Conservation (phyloP, 2,329 filamentous ascomycete genomes). For the Volutella citrinella region DNA sequence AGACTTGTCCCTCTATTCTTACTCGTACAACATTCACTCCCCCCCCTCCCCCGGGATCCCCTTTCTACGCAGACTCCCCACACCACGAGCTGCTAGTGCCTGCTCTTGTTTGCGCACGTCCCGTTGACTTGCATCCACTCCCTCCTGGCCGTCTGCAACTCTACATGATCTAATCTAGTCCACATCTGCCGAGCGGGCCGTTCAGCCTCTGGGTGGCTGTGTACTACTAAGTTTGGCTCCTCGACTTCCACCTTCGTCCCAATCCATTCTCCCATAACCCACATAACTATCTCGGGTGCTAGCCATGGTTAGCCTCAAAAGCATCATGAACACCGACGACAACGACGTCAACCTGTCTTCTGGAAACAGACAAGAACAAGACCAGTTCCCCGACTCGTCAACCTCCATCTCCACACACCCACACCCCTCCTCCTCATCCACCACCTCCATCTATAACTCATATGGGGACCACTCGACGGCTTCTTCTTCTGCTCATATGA, state of each 20-base stretch:
- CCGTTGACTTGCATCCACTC: too few species aligned
- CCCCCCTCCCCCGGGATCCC: conserved; percentile 18
- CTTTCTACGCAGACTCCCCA: conserved; percentile 24
- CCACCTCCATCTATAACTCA: conserved; percentile 39
- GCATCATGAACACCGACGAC: conserved; percentile 56
- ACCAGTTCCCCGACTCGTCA: conserved; percentile 38
- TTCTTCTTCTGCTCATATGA: conserved; percentile 30
- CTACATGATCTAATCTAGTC: conserved; percentile 30
- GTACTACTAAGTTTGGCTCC: conserved; percentile 43
- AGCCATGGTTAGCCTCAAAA: conserved; percentile 53
- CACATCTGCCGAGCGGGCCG: conserved; percentile 20
- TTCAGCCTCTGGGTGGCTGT: conserved; percentile 44
- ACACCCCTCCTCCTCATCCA: conserved; percentile 31
- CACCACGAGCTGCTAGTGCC: too few species aligned
- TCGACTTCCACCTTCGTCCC: conserved; percentile 28
- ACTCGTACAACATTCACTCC: conserved; percentile 8
- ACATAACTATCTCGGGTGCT: conserved; percentile 40
- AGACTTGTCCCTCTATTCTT: conserved; percentile 6
- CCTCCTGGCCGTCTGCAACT: conserved; percentile 31
- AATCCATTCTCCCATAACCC: conserved; percentile 26
- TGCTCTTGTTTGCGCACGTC: too few species aligned
- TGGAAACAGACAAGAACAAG: conserved; percentile 50
- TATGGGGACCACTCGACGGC: conserved; percentile 29
- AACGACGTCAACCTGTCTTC: conserved; percentile 40
- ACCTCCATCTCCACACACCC: too few species aligned